Conservation (phyloP, 2,329 filamentous ascomycete species). For the Bipolaris gigantea region DNA sequence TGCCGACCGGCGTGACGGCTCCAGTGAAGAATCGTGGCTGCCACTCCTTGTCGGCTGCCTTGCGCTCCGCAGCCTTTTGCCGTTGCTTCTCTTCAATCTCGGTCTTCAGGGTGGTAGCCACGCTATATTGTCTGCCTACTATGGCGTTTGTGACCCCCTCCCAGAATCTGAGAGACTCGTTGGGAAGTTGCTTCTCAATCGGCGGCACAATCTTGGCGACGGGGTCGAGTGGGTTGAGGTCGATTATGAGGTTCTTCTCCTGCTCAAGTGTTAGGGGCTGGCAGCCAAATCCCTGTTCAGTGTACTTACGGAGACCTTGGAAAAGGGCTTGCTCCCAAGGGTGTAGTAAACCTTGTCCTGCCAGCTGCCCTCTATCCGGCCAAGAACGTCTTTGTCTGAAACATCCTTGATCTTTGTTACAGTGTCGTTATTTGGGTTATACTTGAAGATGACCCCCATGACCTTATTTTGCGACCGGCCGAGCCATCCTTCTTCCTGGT, state of each 20-base stretch:
- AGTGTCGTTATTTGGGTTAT: slow-evolving; percentile 83
- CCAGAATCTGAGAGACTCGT: slow-evolving; percentile 91
- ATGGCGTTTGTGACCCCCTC: slow-evolving; percentile 85
- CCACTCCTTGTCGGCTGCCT: slow-evolving; percentile 70
- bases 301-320: slow-evolving; percentile 58
- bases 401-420: slow-evolving; percentile 83
- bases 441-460: slow-evolving; percentile 86
- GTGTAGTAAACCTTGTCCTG: slow-evolving; percentile 70
- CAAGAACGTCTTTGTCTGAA: slow-evolving; percentile 79
- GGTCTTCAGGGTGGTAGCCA: slow-evolving; percentile 84
- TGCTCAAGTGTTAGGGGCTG: slow-evolving; percentile 20
- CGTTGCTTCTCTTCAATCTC: slow-evolving; percentile 91
- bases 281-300: background rate
- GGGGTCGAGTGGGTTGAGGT: slow-evolving; percentile 80
- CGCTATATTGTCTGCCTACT: slow-evolving; percentile 74
- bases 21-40: slow-evolving; percentile 84
- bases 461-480: slow-evolving; percentile 89
- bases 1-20: slow-evolving; percentile 61
- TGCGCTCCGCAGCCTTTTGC: slow-evolving; percentile 78
- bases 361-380: slow-evolving; percentile 83
- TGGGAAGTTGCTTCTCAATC: slow-evolving; percentile 74
- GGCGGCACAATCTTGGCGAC: slow-evolving; percentile 80
- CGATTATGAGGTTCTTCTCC: slow-evolving; percentile 73
- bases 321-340: slow-evolving; percentile 50
- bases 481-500: slow-evolving; percentile 93